Base-by-base conservation (phyloP, 1,284 basidiomycete species). In the Thecaphora frezii region DNA sequence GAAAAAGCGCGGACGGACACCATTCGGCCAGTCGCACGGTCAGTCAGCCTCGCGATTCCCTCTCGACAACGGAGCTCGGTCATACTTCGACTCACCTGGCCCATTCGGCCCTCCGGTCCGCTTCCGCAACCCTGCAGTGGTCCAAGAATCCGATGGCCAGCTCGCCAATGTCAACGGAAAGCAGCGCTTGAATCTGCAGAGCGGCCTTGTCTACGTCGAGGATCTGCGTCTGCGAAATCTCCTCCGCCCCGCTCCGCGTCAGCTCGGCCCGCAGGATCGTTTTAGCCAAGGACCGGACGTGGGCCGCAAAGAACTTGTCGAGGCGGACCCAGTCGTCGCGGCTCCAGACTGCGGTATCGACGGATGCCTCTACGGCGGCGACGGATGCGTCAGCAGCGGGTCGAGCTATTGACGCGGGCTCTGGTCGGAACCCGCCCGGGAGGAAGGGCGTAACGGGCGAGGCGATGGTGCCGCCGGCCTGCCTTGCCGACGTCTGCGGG, bases 361-460 rank as follows among this genome's bases (percentile, higher is more conserved):
- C 47, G 2, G 46, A 45, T 40, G 46, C 18, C 30, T 46, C 16
- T 38, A 28, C 3, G 28, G 42, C 1, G 21, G 47, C n/a, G 39
- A 48, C 23, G 46, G 56, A 28, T 49, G 52, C 48, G 41, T 57
- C 5, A 40, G 16, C 5, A 40, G 16, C 19, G 42, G 41, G 23
- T 26, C 48, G n/a, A 40, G 16, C 38, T 1, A 37, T 13, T 7
- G 52, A 42, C 10, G 46, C 47, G 5, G 60, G 54, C 14, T 54
- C 48, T n/a, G 49, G 55, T 23, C 58, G 39, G 43, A 66, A 66
- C 5, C 64, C 64, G 22, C 59, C 64, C 3, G 64, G 58, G 9
- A 66, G 41, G 36, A 66, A 58, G 28, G 58, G 64, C 30, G 64
- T 66, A 1, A 53, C 43, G 5, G 58, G 63, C 33, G 54, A 52